Conservation (phyloP, 129 eudicot genomes). For the Scalesia atractyloides region DNA sequence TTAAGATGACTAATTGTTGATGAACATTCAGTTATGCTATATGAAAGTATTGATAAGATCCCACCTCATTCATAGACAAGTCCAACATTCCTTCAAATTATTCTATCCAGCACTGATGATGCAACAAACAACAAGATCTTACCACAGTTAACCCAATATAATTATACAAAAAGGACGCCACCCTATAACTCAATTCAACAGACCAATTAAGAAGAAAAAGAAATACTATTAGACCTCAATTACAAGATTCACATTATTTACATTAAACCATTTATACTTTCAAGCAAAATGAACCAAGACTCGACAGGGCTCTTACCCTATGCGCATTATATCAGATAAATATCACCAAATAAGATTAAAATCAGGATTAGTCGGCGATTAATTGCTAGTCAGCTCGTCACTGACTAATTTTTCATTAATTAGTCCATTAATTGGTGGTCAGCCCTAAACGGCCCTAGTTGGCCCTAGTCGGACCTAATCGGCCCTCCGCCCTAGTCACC, state of each 20-base stretch:
- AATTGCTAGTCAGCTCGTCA: too few relatives aligned
- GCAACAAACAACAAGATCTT: constrained; percentile 34
- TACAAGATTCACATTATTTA: constrained; percentile 7
- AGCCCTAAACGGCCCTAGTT: too few relatives aligned
- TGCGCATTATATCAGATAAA: neutral
- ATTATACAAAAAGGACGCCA: constrained; percentile 27
- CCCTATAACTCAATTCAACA: constrained; percentile 39
- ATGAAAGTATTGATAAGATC: constrained; percentile 19
- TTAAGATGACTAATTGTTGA: neutral
- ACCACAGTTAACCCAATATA: constrained; percentile 38
- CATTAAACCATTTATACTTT: constrained; percentile 13
- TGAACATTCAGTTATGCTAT: neutral
- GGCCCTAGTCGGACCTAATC: too few relatives aligned
- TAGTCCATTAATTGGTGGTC: too few relatives aligned
- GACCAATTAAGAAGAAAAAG: constrained; percentile 19
- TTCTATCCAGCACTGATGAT: constrained; percentile 58
- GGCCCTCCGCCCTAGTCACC: too few relatives aligned
- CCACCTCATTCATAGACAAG: constrained; percentile 69
- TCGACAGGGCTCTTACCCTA: neutral
- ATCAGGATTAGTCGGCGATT: too few relatives aligned
- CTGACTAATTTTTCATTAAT: too few relatives aligned
- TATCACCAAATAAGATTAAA: too few relatives aligned
- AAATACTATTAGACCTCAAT: constrained; percentile 32
- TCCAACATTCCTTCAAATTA: constrained; percentile 70
- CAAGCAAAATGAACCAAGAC: neutral